Evolutionary conservation across 306 rosid species (phyloP), one percentile per base, ranked within the genome.

Genomic region (Parietaria judaica): DNA sequence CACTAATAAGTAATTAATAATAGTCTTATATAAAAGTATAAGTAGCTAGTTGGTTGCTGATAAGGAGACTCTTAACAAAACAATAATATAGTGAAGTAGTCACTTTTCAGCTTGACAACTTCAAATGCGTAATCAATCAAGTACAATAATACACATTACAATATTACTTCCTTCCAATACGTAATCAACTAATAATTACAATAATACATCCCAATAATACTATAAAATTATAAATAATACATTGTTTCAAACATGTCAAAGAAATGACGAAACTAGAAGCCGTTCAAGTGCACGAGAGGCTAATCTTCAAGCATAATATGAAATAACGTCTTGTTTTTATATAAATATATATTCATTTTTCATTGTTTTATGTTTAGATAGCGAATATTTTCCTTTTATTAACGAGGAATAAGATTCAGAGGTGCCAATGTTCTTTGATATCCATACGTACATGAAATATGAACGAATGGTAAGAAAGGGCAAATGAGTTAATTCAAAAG

Each of bases 341-440:
- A 23, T 23, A 23, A 23, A 23, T 23, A 23, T 36, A 8, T 8
- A 3, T 55, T 55, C 14, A 2, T 55, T 55, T 49, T 10, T 3
- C 45, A 14, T 51, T 1, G 31, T 34, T 46, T 61, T 23, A 61
- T 11, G 11, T 17, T 17, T 46, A 31, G 53, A 34, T 45, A 14
- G 44, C 51, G 65, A 61, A 61, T 61, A 35, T 56, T 56, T 6
- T 61, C 6, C 41, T 46, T 45, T 43, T 16, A 8, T 43, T 23
- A 9, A 60, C 17, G 52, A 43, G 17, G 53, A 45, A 60, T 44
- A 44, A 60, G 52, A 52, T 60, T 23, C 37, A 60, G 17, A 60
- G 16, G 14, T 61, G 47, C 49, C 3, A 14, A 12, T 47, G 31
- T 31, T 61, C 14, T 1, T 39, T 38, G 51, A 48, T 2, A 9